Evolutionary conservation across 2,329 filamentous ascomycete genomes (phyloP).

Genomic region (Teratosphaeria epicoccoides): DNA sequence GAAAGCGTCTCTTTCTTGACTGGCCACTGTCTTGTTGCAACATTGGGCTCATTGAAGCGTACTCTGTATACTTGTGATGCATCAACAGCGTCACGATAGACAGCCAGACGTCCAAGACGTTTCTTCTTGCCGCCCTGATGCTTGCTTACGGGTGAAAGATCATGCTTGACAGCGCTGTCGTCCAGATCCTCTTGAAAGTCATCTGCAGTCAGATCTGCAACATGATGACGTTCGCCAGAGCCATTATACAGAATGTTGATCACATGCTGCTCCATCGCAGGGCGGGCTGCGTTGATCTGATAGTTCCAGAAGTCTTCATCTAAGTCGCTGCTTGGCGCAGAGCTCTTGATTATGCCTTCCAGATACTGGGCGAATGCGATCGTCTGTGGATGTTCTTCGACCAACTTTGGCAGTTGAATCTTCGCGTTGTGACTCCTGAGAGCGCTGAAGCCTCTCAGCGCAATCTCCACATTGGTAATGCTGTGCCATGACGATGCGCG

Average conservation of each 20-base stretch:
- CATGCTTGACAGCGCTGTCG: background rate
- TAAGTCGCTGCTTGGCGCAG: background rate
- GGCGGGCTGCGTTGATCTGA: conserved; percentile 9
- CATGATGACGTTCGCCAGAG: background rate
- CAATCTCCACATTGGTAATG: conserved; percentile 19
- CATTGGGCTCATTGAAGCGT: background rate
- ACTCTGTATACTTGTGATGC: background rate
- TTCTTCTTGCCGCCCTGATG: background rate
- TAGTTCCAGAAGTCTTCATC: conserved; percentile 5
- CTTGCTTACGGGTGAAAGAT: background rate
- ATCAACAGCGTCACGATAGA: background rate
- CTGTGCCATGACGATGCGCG: conserved; percentile 15
- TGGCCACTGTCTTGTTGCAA: background rate
- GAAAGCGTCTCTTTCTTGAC: background rate
- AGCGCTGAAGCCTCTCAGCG: conserved; percentile 15
- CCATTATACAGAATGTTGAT: background rate
- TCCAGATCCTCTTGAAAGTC: background rate
- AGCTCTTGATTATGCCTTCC: conserved; percentile 10
- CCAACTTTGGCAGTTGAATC: conserved; percentile 13
- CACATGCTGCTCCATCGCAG: conserved; percentile 9
- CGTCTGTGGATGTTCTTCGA: conserved; percentile 9
- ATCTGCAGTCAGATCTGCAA: background rate
- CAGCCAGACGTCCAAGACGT: background rate
- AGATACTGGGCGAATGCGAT: conserved; percentile 12
- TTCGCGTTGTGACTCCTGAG: conserved; percentile 17